Percentiles rank a stretch among this genome's conserved stretches.
Evolutionary conservation across 2,329 filamentous ascomycete species (phyloP).

Genomic region (Aurifilum marmelostoma): DNA sequence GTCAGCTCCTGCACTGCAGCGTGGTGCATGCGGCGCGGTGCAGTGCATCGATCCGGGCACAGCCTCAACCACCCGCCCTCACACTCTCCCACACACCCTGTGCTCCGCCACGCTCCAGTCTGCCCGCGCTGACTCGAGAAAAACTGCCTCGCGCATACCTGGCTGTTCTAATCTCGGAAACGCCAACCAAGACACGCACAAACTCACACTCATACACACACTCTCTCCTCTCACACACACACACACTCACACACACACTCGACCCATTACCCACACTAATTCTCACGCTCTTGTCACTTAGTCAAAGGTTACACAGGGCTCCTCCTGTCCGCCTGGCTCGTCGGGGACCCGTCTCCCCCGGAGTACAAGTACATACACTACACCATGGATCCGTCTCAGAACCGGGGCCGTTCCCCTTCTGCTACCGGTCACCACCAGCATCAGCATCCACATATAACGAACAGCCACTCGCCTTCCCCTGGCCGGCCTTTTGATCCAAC

Average conservation of each 20-base stretch:
- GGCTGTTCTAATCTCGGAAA: slow-evolving; percentile 31
- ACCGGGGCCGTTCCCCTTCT: slow-evolving; percentile 18
- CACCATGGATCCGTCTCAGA: slow-evolving; percentile 28
- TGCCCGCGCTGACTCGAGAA: slow-evolving; percentile 29
- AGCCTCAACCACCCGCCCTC: slow-evolving; percentile 25
- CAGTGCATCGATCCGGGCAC: slow-evolving; percentile 18
- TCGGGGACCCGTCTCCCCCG: slow-evolving; percentile 24
- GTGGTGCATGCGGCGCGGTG: slow-evolving; percentile 2
- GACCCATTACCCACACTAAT: slow-evolving; percentile 1
- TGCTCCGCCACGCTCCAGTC: slow-evolving; percentile 29
- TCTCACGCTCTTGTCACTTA: background rate
- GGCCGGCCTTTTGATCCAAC: slow-evolving; percentile 54
- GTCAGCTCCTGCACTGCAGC: slow-evolving; percentile 27
- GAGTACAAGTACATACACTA: slow-evolving; percentile 37
- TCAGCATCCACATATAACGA: slow-evolving; percentile 65
- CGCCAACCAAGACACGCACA: slow-evolving; percentile 16
- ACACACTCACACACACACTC: slow-evolving; percentile 3
- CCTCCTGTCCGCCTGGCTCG: slow-evolving; percentile 18
- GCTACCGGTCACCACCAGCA: slow-evolving; percentile 36
- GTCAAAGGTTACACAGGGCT: slow-evolving; percentile 13
- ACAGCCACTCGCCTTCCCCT: slow-evolving; percentile 62
- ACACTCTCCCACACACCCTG: slow-evolving; percentile 8
- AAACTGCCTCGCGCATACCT: slow-evolving; percentile 30
- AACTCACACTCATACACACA: background rate
- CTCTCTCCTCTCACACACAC: slow-evolving; percentile 5